Evolutionary conservation across 2,329 filamentous ascomycete genomes (phyloP), one percentile per base, ranked within the genome.

Genomic region (Diaporthe vaccinii): DNA sequence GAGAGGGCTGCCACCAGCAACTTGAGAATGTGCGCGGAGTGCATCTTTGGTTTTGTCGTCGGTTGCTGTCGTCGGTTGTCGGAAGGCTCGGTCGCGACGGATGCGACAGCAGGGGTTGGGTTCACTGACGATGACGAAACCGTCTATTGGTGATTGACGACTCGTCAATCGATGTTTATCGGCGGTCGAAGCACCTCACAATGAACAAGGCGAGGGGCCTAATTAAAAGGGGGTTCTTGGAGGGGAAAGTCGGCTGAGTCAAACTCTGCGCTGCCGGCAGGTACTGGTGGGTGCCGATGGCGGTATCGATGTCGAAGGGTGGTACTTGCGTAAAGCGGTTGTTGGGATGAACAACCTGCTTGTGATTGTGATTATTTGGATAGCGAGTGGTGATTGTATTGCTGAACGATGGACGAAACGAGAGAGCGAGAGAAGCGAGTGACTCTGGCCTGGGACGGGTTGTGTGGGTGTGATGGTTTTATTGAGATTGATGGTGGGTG

Each of bases 1-100:
- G 87, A 87, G 70, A 90, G 82, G 58, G 86, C 87, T 78, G 89
- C 82, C 77, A 90, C 79, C 74, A 91, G 81, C 75, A 90, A 80
- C 79, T 86, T 84, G 46, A 89, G 75, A 68, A 87, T 78, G 74
- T 85, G 85, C 72, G 82, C 83, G 39, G 86, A 82, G 80, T 87
- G 87, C 89, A 91, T 91, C 74, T 70, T 83, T 81, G 53, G 61
- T 75, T 31, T 53, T 61, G 65, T 67, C 58, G 36, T 73, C 68
- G 74, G 28, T 46, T 49, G 31, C 31, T 68, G 46, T 68, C 65
- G 65, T 68, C 65, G 65, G 65, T 25, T 65, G 49, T 44, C 46
- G 58, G 70, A 12, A 44, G 12, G 46, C 34, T 73, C 71, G 58
- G 58, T 73, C 71, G 58, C 46, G 25, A 57, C n/a, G 49, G 34